These are phyloP conservation scores for Chaetomiaceae sp. DNA, from an alignment of 2,329 filamentous ascomycete species.

Conservation along the genomic window DNA sequence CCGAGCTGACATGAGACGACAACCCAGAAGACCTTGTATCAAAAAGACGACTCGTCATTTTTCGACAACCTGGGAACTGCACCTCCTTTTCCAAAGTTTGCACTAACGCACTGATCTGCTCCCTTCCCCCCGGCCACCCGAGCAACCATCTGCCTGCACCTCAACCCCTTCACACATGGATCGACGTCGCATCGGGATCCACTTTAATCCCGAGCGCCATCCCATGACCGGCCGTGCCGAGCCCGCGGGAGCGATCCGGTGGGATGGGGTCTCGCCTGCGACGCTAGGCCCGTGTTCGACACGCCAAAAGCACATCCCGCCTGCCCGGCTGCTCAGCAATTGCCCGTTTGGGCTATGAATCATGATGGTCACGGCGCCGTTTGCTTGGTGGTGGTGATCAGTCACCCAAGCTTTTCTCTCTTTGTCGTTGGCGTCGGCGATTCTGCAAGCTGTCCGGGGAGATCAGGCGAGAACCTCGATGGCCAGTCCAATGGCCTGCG, in stretches of 20 bases:
- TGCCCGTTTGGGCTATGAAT: no score
- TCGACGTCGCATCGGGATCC: conserved; percentile 6
- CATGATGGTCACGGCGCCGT: no score
- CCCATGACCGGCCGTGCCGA: not conserved
- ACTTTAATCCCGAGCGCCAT: conserved; percentile 12
- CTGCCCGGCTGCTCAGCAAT: not conserved
- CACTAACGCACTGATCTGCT: conserved; percentile 13
- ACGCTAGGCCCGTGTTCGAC: no score
- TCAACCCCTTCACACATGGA: not conserved
- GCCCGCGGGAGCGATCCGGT: conserved; percentile 20
- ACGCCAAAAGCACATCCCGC: not conserved
- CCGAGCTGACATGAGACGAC: not conserved
- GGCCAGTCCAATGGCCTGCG: not conserved
- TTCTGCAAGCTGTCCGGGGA: no score
- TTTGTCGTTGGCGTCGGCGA: no score
- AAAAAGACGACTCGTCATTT: conserved; percentile 7
- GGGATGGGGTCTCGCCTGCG: conserved; percentile 12
- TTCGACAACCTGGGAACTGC: not conserved
- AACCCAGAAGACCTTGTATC: no score
- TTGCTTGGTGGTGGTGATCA: no score
- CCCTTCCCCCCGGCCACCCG: not conserved
- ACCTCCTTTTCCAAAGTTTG: not conserved
- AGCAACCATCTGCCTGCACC: not conserved
- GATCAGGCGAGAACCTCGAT: not conserved
- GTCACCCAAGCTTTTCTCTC: no score